Evolutionary conservation across 2,329 filamentous ascomycete genomes (phyloP).

Genomic region (Alternaria panax): DNA sequence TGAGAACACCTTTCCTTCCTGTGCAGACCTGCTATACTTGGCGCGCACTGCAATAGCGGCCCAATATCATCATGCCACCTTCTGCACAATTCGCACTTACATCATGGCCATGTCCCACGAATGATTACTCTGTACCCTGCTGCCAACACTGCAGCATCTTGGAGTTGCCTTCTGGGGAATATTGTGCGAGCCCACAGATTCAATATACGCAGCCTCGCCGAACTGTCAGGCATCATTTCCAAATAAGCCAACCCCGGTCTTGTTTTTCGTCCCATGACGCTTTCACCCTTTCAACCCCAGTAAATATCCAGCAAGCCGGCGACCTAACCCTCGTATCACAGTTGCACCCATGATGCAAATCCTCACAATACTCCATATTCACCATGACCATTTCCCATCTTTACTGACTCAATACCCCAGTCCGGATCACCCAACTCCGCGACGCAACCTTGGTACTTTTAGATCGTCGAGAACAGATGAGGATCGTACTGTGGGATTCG

Average conservation of each 20-base stretch:
- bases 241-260: conserved; percentile 2
- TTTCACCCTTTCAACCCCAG: neutral
- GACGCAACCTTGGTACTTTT: conserved; percentile 5
- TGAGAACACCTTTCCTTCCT: neutral
- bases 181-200: conserved; percentile 1
- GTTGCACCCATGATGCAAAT: neutral
- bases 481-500: neutral
- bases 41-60: neutral
- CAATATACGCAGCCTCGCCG: conserved; percentile 11
- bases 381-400: neutral
- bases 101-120: neutral
- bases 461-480: conserved; percentile 11
- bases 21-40: neutral
- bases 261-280: neutral
- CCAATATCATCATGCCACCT: neutral
- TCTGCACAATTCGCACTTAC: neutral
- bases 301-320: neutral
- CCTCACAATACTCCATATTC: neutral
- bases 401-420: conserved; percentile 11
- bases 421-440: conserved; percentile 16
- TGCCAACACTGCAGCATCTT: neutral
- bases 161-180: conserved; percentile 7
- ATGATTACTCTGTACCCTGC: neutral
- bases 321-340: neutral
- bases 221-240: conserved; percentile 13